A percentile compares a stretch with the other conserved stretches of the same genome.
Evolutionary conservation across 75 land plant genomes (phyloP).

Genomic region (Azolla pinnata): DNA sequence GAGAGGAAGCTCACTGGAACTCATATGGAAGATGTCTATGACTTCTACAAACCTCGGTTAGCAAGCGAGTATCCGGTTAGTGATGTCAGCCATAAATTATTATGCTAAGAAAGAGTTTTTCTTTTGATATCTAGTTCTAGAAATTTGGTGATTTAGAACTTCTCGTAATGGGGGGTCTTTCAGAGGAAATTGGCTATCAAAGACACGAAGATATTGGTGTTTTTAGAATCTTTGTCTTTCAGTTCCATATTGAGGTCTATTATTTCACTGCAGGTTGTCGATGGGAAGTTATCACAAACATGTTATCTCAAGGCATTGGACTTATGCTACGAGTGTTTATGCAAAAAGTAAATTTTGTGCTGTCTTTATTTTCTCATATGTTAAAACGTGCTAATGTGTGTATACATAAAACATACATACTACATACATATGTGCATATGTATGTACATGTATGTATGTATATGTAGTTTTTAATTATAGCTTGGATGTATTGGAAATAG

Average conservation of each 20-base stretch:
- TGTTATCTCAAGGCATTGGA: constrained; percentile 95
- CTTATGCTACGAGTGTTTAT: constrained; percentile 69
- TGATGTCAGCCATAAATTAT: too few relatives aligned
- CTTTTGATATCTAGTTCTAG: background rate
- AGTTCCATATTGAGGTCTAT: too few relatives aligned
- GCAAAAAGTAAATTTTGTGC: constrained; percentile 48
- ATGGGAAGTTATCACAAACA: constrained; percentile 90
- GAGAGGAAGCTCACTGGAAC: constrained; percentile 73
- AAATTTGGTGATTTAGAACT: too few relatives aligned
- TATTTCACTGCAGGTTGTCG: constrained; percentile 60
- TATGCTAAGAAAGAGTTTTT: too few relatives aligned
- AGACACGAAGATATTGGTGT: too few relatives aligned
- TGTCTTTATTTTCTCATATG: too few relatives aligned
- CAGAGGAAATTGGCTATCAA: too few relatives aligned
- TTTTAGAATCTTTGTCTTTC: too few relatives aligned
- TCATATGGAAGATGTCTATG: constrained; percentile 91
- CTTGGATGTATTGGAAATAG: constrained; percentile 14
- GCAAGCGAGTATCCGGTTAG: constrained; percentile 98
- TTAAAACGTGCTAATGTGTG: background rate
- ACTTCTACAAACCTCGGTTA: constrained; percentile 92
- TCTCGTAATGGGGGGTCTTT: too few relatives aligned
- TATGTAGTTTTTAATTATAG: background rate
- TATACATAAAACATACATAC: background rate
- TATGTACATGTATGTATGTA: background rate
- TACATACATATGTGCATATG: background rate